These are phyloP conservation scores for Periconia sp. DNA, from an alignment of 2,329 filamentous ascomycete genomes.

Conservation along the genomic window DNA sequence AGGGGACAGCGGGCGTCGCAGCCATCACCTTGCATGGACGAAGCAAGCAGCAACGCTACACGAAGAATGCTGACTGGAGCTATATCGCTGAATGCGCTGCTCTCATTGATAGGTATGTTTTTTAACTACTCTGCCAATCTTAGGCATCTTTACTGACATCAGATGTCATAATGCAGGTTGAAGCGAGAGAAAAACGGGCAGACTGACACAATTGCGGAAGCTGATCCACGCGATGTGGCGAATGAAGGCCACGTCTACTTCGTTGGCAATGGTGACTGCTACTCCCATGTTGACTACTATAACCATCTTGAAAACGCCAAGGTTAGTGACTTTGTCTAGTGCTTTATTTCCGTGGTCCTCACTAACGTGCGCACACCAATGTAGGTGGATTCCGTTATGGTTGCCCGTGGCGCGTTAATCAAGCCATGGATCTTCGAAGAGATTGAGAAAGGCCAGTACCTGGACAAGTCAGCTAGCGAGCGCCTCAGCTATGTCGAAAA, in stretches of 20 bases:
- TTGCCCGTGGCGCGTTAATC: conserved; percentile 92
- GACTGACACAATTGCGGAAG: conserved; percentile 77
- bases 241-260: conserved; percentile 80
- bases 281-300: conserved; percentile 88
- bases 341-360: too few species aligned
- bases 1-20: conserved; percentile 74
- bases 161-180: too few species aligned
- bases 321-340: too few species aligned
- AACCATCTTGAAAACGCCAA: conserved; percentile 75
- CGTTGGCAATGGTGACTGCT: conserved; percentile 95
- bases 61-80: conserved; percentile 87
- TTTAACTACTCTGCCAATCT: too few species aligned
- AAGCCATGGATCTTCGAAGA: conserved; percentile 99
- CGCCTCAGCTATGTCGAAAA: conserved; percentile 85
- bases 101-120: too few species aligned
- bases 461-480: conserved; percentile 92
- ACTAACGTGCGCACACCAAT: too few species aligned
- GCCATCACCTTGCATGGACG: conserved; percentile 96
- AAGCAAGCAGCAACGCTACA: conserved; percentile 93
- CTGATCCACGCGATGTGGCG: conserved; percentile 75
- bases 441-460: conserved; percentile 87
- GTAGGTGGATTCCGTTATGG: conserved; percentile 98
- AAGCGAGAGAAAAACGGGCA: conserved; percentile 70
- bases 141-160: too few species aligned
- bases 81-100: conserved; percentile 92